Evolutionary conservation across 2,329 filamentous ascomycete species (phyloP), one percentile per base, ranked within the genome.

Genomic region (Exserohilum turcica): DNA sequence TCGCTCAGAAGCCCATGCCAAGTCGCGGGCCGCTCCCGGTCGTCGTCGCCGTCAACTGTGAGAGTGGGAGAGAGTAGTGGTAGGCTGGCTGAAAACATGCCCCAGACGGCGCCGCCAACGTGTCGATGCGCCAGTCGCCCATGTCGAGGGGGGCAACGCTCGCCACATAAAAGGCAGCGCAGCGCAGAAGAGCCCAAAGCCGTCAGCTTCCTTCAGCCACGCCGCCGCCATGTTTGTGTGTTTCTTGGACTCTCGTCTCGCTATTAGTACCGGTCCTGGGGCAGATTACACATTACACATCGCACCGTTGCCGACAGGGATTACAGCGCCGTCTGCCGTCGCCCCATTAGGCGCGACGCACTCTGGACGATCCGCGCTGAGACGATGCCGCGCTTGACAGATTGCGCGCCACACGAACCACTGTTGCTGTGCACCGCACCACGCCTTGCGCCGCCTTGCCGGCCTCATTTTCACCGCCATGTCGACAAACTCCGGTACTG

Each of bases 81-180:
- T n/a, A n/a, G n/a, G n/a, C n/a, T n/a, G n/a, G n/a, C n/a, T n/a
- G n/a, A n/a, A n/a, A n/a, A n/a, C n/a, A n/a, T n/a, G n/a, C n/a
- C n/a, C n/a, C n/a, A n/a, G n/a, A n/a, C n/a, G n/a, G n/a, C n/a
- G n/a, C n/a, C n/a, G n/a, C n/a, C 49, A 52, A 57, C 57, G 57
- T 59, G 55, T 54, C 55, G 33, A 56, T 56, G 60, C 60, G 59
- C 44, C 40, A n/a, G 42, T 24, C 48, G n/a, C n/a, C n/a, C n/a
- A n/a, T n/a, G n/a, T n/a, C n/a, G n/a, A n/a, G n/a, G n/a, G n/a
- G n/a, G n/a, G n/a, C n/a, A n/a, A n/a, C n/a, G n/a, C n/a, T n/a
- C n/a, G n/a, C n/a, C n/a, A n/a, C n/a, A n/a, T n/a, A n/a, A n/a
- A n/a, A n/a, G n/a, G n/a, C n/a, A n/a, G n/a, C n/a, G n/a, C n/a